phyloP scores from a whole-genome alignment of 495 filamentous ascomycete genomes.

The Terfezia boudieri region DNA sequence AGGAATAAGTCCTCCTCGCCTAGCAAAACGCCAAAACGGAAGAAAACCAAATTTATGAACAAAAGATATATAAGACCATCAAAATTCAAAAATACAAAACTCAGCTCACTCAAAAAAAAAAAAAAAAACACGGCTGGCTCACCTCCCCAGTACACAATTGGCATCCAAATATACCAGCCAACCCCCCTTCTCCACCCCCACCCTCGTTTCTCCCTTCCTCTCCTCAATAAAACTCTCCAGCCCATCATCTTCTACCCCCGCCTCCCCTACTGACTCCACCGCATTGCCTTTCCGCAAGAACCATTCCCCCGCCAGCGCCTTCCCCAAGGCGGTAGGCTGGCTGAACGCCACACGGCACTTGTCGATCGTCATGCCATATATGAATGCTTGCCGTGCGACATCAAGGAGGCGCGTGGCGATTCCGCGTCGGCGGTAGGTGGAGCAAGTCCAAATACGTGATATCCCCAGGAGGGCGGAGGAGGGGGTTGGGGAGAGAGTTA shows the following conservation, averaged over 20 bases:
- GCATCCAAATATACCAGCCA: no score
- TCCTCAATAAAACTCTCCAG: conserved; percentile 15
- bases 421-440: conserved; percentile 33
- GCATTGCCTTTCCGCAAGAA: conserved; percentile 28
- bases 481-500: conserved; percentile 14
- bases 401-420: conserved; percentile 41
- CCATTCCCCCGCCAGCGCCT: conserved; percentile 37
- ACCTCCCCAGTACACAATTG: no score
- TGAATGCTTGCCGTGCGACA: conserved; percentile 37
- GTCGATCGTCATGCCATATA: conserved; percentile 41
- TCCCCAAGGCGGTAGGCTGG: conserved; percentile 52
- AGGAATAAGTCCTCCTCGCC: no score
- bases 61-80: no score
- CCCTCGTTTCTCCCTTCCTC: not conserved
- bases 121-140: no score
- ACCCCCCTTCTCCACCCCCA: no score
- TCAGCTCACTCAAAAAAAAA: no score
- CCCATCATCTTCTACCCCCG: not conserved
- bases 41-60: no score
- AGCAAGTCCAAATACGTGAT: conserved; percentile 52
- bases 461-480: conserved; percentile 39
- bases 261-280: not conserved
- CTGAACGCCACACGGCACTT: conserved; percentile 47
- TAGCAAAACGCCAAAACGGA: no score
- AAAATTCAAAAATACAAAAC: no score